Conservation (phyloP, 2,329 filamentous ascomycete species). For the Fusarium kyushuense region DNA sequence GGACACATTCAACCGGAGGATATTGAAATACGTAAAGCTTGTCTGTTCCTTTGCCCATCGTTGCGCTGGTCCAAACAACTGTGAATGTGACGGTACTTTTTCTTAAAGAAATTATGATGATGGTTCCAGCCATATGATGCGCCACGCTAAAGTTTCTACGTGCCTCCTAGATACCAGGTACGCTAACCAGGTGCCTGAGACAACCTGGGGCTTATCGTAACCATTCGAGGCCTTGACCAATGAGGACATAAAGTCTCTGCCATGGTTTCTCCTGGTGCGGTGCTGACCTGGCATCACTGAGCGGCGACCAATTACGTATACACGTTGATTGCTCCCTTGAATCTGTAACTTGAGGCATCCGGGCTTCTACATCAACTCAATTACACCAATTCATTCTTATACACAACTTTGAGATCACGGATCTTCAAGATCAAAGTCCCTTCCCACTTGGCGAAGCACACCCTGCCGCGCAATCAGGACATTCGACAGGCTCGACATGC, state of each 20-base stretch:
- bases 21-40: constrained; percentile 57
- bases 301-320: constrained; percentile 47
- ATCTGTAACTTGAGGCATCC: constrained; percentile 30
- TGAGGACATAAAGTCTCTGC: constrained; percentile 4
- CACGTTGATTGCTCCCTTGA: constrained; percentile 37
- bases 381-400: neutral
- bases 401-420: neutral
- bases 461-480: constrained; percentile 12
- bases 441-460: neutral
- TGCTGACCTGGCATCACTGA: constrained; percentile 46
- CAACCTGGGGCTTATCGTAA: constrained; percentile 41
- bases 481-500: constrained; percentile 32
- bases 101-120: constrained; percentile 24
- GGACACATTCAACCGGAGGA: neutral
- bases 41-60: constrained; percentile 60
- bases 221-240: constrained; percentile 19
- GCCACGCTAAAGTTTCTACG: constrained; percentile 19
- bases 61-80: constrained; percentile 22
- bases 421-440: neutral
- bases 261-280: constrained; percentile 21
- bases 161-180: neutral
- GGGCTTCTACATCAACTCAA: constrained; percentile 21
- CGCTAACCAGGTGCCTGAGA: constrained; percentile 31
- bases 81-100: neutral
- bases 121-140: constrained; percentile 27